phyloP scores from a whole-genome alignment of 1,139 yeast species.

The Debaryomyces fabryi region DNA sequence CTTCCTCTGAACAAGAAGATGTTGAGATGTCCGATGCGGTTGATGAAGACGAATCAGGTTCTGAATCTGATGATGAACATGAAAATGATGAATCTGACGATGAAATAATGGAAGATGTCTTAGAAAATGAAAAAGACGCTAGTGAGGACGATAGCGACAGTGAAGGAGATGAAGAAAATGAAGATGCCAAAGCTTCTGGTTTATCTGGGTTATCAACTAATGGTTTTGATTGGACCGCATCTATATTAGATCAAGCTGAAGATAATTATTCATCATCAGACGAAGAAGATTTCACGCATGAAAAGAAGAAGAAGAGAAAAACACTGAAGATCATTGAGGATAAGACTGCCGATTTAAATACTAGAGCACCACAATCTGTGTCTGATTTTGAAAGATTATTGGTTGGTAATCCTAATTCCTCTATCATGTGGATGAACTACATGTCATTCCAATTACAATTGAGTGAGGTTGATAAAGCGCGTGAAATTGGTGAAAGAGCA shows the following conservation, averaged over 20 bases:
- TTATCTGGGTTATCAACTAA: constrained; percentile 69
- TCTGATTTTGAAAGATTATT: constrained; percentile 89
- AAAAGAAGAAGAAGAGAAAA: constrained; percentile 50
- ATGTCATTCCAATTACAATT: constrained; percentile 97
- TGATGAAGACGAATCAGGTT: constrained; percentile 28
- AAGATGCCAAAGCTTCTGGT: constrained; percentile 17
- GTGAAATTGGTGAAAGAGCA: constrained; percentile 92
- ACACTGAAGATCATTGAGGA: constrained; percentile 61
- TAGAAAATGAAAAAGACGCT: constrained; percentile 24
- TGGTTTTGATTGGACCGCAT: constrained; percentile 94
- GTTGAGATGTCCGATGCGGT: constrained; percentile 29
- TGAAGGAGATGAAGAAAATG: constrained; percentile 24
- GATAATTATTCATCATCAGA: constrained; percentile 56
- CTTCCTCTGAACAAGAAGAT: constrained; percentile 25
- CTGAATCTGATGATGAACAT: constrained; percentile 25
- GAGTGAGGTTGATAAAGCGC: constrained; percentile 91
- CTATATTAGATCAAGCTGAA: constrained; percentile 77
- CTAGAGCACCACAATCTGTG: constrained; percentile 88
- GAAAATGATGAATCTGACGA: constrained; percentile 28
- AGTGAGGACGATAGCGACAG: constrained; percentile 25
- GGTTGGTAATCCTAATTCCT: constrained; percentile 90
- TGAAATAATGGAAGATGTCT: constrained; percentile 20
- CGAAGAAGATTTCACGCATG: constrained; percentile 57
- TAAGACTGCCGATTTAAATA: constrained; percentile 78
- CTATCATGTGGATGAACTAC: constrained; percentile 95